phyloP scores from a whole-genome alignment of 164 flowering plant species.

The Pachysandra terminalis region DNA sequence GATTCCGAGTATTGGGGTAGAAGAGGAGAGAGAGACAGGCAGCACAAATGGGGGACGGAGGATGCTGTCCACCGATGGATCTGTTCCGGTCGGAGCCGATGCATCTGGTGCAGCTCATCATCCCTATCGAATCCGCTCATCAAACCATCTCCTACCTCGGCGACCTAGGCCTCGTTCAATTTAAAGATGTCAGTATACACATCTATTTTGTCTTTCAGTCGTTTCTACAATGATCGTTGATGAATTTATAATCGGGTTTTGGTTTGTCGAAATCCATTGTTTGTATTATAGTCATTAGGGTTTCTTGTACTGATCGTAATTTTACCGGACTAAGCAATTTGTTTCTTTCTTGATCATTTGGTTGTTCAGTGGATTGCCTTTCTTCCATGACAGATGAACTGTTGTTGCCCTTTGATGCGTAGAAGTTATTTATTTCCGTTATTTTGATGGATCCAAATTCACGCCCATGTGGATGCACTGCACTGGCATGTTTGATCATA shows the following conservation, averaged over 20 bases:
- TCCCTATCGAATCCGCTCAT: constrained; percentile 90
- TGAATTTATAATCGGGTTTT: neutral
- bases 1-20: neutral
- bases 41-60: constrained; percentile 35
- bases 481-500: neutral
- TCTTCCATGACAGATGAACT: too few relatives aligned
- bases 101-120: constrained; percentile 90
- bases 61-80: constrained; percentile 89
- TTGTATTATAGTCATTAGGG: neutral
- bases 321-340: too few relatives aligned
- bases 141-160: constrained; percentile 81
- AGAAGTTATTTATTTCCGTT: neutral
- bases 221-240: neutral
- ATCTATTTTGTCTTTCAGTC: constrained; percentile 3
- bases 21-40: neutral
- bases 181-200: constrained; percentile 70
- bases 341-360: too few relatives aligned
- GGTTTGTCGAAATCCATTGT: neutral
- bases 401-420: too few relatives aligned
- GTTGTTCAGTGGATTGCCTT: too few relatives aligned
- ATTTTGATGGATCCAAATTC: neutral
- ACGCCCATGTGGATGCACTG: neutral
- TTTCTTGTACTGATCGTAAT: neutral
- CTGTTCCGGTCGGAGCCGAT: constrained; percentile 90
- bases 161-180: constrained; percentile 82